Evolutionary conservation across 1,284 basidiomycete genomes (phyloP), one percentile per base, ranked within the genome.

Genomic region (Moesziomyces sp.): DNA sequence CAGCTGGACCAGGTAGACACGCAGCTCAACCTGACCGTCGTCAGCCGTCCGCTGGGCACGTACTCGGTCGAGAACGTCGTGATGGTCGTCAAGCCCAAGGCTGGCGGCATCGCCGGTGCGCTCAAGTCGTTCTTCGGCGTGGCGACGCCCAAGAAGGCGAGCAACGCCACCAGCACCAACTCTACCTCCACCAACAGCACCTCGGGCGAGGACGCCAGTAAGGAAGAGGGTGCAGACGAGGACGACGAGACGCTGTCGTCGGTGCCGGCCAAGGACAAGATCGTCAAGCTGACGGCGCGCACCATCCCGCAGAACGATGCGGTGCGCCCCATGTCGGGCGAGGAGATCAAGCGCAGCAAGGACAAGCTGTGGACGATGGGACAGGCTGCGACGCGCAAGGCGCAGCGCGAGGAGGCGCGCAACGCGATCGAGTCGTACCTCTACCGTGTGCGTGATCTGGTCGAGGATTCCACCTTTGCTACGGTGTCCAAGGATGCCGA

Each of bases 391-490:
- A 86, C 87, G 1, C 88, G 90, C 19, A 94, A 93, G 82, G 88
- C 87, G 28, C 89, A 90, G 54, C 90, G 90, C 52, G 96, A 96
- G 81, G 96, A 98, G 85, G 93, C 93, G 1, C 89, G 91, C 58
- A 99, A 99, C 85, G 88, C 89, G 28, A 89, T 99, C 58, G 97
- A 99, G 85, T 89, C 91, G 26, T 96, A 95, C 84, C 85, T 98
- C 19, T 99, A 99, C 86, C 89, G 91, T 59, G 86, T 97, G 35
- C 90, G 93, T 23, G 94, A 95, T 82, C 87, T 94, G 24, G 86
- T 98, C 10, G 88, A 90, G 26, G 89, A 90, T 42, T 71, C 82
- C 86, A 1, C 55, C 5, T 18, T 92, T 94, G 86, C 89, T 89
- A 84, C 90, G 91, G 81, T 95, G 90, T 83, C 93, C 91, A 45